phyloP scores from a whole-genome alignment of 2,329 filamentous ascomycete genomes.

The Trichoderma sp. region DNA sequence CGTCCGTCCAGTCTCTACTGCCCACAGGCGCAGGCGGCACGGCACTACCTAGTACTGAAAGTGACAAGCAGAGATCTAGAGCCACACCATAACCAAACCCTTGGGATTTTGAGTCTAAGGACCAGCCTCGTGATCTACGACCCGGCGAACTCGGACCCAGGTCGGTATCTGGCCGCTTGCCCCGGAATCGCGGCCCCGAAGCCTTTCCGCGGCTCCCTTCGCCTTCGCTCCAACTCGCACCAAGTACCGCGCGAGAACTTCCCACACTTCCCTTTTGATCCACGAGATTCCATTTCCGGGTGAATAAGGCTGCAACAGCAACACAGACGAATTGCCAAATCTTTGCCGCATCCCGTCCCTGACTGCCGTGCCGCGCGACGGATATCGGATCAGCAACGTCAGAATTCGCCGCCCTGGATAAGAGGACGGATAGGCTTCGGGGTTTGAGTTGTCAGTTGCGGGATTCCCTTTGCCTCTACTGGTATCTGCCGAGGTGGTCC shows the following conservation, averaged over 20 bases:
- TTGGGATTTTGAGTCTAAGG: background rate
- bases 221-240: background rate
- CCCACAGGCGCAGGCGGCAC: background rate
- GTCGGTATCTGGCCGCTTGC: conserved; percentile 1
- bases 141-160: conserved; percentile 13
- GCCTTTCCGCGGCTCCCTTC: background rate
- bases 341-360: background rate
- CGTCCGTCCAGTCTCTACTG: background rate
- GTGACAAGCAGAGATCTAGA: background rate
- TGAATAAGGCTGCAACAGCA: background rate
- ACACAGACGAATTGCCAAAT: background rate
- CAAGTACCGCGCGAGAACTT: background rate
- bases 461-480: background rate
- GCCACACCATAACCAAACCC: conserved; percentile 8
- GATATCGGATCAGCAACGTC: background rate
- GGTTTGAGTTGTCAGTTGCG: background rate
- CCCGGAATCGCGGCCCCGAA: conserved; percentile 7
- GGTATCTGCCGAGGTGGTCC: background rate
- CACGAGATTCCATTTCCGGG: background rate
- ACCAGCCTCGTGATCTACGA: conserved; percentile 5
- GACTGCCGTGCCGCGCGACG: background rate
- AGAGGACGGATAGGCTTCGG: background rate
- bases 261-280: background rate
- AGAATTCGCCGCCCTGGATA: background rate
- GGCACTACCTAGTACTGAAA: background rate